Percentiles rank a stretch among this genome's conserved stretches.
These are phyloP conservation scores for Lentinus polychrous DNA, from an alignment of 1,284 basidiomycete species.

Conservation along the genomic window DNA sequence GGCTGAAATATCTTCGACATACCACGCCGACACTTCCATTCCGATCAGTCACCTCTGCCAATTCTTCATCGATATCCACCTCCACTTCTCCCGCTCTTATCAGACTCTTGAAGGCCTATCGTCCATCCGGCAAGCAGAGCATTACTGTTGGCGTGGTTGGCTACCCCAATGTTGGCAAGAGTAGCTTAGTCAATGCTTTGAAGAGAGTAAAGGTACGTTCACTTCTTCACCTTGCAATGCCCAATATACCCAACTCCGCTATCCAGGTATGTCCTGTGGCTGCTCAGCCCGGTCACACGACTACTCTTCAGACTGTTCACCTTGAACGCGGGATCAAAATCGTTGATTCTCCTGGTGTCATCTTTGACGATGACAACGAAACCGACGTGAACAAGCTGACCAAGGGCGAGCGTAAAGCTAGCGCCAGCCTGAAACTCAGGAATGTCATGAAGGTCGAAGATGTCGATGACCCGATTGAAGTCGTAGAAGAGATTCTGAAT, in stretches of 20 bases:
- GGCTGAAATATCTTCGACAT: slow-evolving; percentile 88
- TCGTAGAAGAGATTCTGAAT: slow-evolving; percentile 80
- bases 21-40: slow-evolving; percentile 93
- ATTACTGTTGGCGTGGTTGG: slow-evolving; percentile 93
- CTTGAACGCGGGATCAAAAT: slow-evolving; percentile 91
- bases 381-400: slow-evolving; percentile 38
- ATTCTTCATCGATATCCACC: slow-evolving; percentile 75
- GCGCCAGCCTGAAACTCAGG: slow-evolving; percentile 71
- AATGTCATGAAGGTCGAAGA: slow-evolving; percentile 94
- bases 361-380: slow-evolving; percentile 73
- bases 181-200: slow-evolving; percentile 90
- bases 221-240: slow-evolving; percentile 30
- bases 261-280: slow-evolving; percentile 83
- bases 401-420: slow-evolving; percentile 46
- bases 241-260: slow-evolving; percentile 24
- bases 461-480: slow-evolving; percentile 83
- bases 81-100: slow-evolving; percentile 77
- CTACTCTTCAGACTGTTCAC: slow-evolving; percentile 89
- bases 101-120: slow-evolving; percentile 89
- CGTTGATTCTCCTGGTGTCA: slow-evolving; percentile 94
- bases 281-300: slow-evolving; percentile 92
- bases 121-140: slow-evolving; percentile 47
- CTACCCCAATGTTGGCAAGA: slow-evolving; percentile 97
- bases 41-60: slow-evolving; percentile 78
- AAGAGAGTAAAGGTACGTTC: slow-evolving; percentile 76